phyloP scores from a whole-genome alignment of 1,139 yeast genomes.

The Yamadazyma aaseri region DNA sequence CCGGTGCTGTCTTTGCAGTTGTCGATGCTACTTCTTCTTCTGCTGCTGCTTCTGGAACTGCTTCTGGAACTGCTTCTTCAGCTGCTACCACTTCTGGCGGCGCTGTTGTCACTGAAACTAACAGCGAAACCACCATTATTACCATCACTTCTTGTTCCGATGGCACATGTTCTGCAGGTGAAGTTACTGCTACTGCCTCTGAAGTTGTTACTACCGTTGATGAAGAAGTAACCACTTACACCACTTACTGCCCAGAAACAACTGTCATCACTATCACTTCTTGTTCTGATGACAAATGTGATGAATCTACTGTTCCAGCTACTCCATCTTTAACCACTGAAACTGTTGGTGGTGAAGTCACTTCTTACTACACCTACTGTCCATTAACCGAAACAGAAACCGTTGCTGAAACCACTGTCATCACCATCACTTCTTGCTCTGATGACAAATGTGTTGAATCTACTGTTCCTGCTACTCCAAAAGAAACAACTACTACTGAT shows the following conservation, averaged over 20 bases:
- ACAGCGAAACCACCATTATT: slow-evolving; percentile 20
- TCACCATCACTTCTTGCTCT: slow-evolving; percentile 17
- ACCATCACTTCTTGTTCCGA: slow-evolving; percentile 50
- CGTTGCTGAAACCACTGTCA: slow-evolving; percentile 8
- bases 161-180: slow-evolving; percentile 28
- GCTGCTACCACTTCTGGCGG: slow-evolving; percentile 14
- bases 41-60: slow-evolving; percentile 15
- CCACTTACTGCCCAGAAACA: slow-evolving; percentile 33
- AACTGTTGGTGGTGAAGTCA: slow-evolving; percentile 11
- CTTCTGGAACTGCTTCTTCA: slow-evolving; percentile 12
- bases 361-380: slow-evolving; percentile 15
- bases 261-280: slow-evolving; percentile 48
- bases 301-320: slow-evolving; percentile 34
- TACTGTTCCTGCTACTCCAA: slow-evolving; percentile 20
- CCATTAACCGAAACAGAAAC: slow-evolving; percentile 14
- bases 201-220: slow-evolving; percentile 19
- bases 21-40: slow-evolving; percentile 19
- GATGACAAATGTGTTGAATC: slow-evolving; percentile 16
- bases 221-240: slow-evolving; percentile 28
- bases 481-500: slow-evolving; percentile 40
- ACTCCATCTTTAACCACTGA: slow-evolving; percentile 25
- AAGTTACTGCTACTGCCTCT: slow-evolving; percentile 28
- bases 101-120: slow-evolving; percentile 20
- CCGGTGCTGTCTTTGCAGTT: slow-evolving; percentile 21
- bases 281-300: slow-evolving; percentile 32